These are phyloP conservation scores for Turritis glabra DNA, from an alignment of 345 rosid species.

Conservation along the genomic window DNA sequence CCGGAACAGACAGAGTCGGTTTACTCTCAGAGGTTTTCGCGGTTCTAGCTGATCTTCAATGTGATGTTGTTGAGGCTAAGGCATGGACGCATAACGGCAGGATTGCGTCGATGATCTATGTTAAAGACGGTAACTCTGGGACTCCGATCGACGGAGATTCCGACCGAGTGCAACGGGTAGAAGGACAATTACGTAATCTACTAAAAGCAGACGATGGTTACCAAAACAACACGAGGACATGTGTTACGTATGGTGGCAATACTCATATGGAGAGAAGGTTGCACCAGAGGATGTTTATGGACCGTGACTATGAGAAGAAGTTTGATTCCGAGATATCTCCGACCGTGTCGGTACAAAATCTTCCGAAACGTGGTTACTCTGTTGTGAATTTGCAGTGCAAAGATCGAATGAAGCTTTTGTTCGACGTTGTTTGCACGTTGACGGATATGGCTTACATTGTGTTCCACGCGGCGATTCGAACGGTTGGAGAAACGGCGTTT, in stretches of 20 bases:
- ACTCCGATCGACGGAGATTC: slow-evolving; percentile 60
- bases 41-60: slow-evolving; percentile 67
- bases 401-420: slow-evolving; percentile 80
- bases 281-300: slow-evolving; percentile 97
- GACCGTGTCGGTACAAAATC: slow-evolving; percentile 77
- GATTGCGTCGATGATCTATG: slow-evolving; percentile 63
- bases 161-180: slow-evolving; percentile 52
- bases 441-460: slow-evolving; percentile 96
- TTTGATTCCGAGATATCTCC: slow-evolving; percentile 51
- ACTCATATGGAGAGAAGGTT: slow-evolving; percentile 92
- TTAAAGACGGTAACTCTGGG: slow-evolving; percentile 66
- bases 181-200: slow-evolving; percentile 60
- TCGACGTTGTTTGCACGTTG: slow-evolving; percentile 92
- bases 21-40: slow-evolving; percentile 81
- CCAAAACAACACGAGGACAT: slow-evolving; percentile 66
- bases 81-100: slow-evolving; percentile 90
- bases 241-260: slow-evolving; percentile 64
- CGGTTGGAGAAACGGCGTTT: slow-evolving; percentile 58
- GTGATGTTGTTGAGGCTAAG: slow-evolving; percentile 78
- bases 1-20: slow-evolving; percentile 79
- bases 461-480: slow-evolving; percentile 77
- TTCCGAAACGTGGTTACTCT: slow-evolving; percentile 74
- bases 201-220: slow-evolving; percentile 84
- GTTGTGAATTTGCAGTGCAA: slow-evolving; percentile 88
- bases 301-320: slow-evolving; percentile 86